These are phyloP conservation scores for Phoma sp. DNA, from an alignment of 2,329 filamentous ascomycete species.

Conservation along the genomic window DNA sequence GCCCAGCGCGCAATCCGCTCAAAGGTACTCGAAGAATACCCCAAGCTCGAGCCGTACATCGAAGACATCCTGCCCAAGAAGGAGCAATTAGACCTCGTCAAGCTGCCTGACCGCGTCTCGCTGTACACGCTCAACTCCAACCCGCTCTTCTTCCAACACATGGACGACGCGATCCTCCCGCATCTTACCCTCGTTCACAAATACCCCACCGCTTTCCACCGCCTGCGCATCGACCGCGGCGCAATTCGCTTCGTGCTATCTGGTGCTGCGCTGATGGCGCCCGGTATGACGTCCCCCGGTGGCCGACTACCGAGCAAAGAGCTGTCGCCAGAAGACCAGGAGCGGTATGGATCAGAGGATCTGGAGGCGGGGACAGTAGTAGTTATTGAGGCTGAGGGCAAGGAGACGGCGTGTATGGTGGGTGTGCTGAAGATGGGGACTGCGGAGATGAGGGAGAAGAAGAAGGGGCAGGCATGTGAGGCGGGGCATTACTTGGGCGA, in stretches of 20 bases:
- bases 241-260: constrained; percentile 96
- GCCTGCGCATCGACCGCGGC: constrained; percentile 89
- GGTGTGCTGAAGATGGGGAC: constrained; percentile 85
- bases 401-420: constrained; percentile 88
- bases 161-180: constrained; percentile 78
- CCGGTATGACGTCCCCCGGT: constrained; percentile 84
- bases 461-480: constrained; percentile 93
- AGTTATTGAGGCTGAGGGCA: constrained; percentile 90
- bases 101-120: constrained; percentile 88
- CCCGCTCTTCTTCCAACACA: constrained; percentile 91
- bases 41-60: constrained; percentile 83
- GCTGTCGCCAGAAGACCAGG: constrained; percentile 46
- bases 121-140: constrained; percentile 82
- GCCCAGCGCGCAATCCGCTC: constrained; percentile 86
- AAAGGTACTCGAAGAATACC: constrained; percentile 84
- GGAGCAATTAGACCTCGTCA: constrained; percentile 85
- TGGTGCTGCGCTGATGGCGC: constrained; percentile 95
- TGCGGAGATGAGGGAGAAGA: constrained; percentile 89
- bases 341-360: constrained; percentile 67
- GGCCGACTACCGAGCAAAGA: constrained; percentile 73
- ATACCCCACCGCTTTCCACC: constrained; percentile 84
- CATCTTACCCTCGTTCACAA: constrained; percentile 90
- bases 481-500: constrained; percentile 93
- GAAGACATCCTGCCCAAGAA: constrained; percentile 97
- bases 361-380: constrained; percentile 83